Conservation (phyloP, 2,329 filamentous ascomycete genomes). For the Myriosclerotinia duriaeana region DNA sequence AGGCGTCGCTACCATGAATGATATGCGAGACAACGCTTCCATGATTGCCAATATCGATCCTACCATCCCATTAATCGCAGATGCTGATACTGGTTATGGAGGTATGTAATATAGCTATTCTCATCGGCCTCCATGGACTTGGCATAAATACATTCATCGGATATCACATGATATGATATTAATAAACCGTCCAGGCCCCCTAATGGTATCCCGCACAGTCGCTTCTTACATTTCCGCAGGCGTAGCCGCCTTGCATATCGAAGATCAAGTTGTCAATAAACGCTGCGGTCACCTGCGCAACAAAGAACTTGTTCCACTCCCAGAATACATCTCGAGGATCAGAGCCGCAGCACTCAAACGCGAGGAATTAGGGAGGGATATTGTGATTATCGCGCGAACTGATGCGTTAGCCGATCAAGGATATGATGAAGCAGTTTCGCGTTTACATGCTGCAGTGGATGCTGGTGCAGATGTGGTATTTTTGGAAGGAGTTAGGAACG, state of each 20-base stretch:
- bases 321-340: slow-evolving; percentile 50
- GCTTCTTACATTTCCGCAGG: slow-evolving; percentile 46
- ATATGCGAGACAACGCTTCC: slow-evolving; percentile 53
- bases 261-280: slow-evolving; percentile 64
- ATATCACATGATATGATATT: slow-evolving; percentile 20
- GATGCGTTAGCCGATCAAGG: slow-evolving; percentile 59
- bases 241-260: slow-evolving; percentile 60
- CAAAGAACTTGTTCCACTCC: slow-evolving; percentile 52
- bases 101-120: slow-evolving; percentile 33
- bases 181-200: slow-evolving; percentile 25
- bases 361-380: slow-evolving; percentile 49
- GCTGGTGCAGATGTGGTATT: slow-evolving; percentile 60
- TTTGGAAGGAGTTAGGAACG: slow-evolving; percentile 56
- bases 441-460: slow-evolving; percentile 52
- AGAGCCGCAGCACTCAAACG: slow-evolving; percentile 54
- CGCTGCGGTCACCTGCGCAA: slow-evolving; percentile 63
- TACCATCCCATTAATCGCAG: slow-evolving; percentile 50
- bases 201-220: slow-evolving; percentile 45
- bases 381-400: slow-evolving; percentile 62
- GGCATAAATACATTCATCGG: neutral
- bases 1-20: slow-evolving; percentile 51
- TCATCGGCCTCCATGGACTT: neutral
- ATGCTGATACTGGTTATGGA: slow-evolving; percentile 55
- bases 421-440: slow-evolving; percentile 54
- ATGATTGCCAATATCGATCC: slow-evolving; percentile 54